Evolutionary conservation across 768 basidiomycete genomes (phyloP), one percentile per base, ranked within the genome.

Genomic region (Boletus rubroflammeus): DNA sequence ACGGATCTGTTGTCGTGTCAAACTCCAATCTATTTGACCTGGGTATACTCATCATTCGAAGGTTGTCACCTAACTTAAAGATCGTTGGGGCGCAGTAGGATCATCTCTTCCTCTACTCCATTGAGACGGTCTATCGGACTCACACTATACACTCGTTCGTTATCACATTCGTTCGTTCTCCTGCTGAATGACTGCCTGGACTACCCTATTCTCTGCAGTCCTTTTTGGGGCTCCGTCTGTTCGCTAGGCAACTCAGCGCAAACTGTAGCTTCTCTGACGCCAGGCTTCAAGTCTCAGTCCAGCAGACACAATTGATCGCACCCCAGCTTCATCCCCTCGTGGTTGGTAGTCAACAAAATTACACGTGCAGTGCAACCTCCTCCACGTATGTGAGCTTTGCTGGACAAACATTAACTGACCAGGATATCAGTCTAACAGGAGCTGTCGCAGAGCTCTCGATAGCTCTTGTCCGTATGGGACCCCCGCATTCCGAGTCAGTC

Each of bases 381-480:
- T 79, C 72, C 50, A 76, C 73, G 19, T 40, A 72, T 62, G 73
- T 83, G 51, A 57, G 78, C 62, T 11, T 31, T 11, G 11, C 38
- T 3, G 39, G 21, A 14, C 11, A 14, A 21, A 14, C 19, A 40
- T 19, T 21, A 13, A 49, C 23, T 57, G 36, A 53, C 38, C n/a
- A 32, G 15, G 3, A 38, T 53, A 47, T 23, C 59, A 82, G 80
- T 17, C 74, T 72, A 14, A 40, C 19, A 23, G 39, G 39, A 56
- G 78, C 80, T 40, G 57, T 79, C n/a, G 77, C 74, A 5, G 78
- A 81, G 59, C 67, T 81, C 81, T 1, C 82, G 82, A 5, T 77
- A 81, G 59, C 67, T 81, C 81, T 1, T 82, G 82, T 67, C 53
- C 81, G 28, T 67, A 62, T 50, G 64, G 61, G 19, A 29, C 68